Conservation (phyloP, 2,329 filamentous ascomycete species). For the Scopulariopsis brevicaulis region DNA sequence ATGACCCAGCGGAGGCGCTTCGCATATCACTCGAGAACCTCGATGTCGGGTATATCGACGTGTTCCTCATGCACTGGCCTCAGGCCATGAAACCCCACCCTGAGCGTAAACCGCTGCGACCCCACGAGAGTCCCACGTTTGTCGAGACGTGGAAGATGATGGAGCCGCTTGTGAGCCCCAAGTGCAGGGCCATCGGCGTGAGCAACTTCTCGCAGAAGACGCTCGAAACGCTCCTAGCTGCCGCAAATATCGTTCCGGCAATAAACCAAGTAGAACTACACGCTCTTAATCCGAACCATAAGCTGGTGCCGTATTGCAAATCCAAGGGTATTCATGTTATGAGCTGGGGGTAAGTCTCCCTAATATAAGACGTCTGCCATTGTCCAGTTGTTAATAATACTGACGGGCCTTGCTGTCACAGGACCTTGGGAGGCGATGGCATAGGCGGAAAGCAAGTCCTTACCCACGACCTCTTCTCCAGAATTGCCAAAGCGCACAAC, state of each 20-base stretch:
- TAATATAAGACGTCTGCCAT: too few species aligned
- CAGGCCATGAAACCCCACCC: conserved; percentile 13
- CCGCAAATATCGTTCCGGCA: conserved; percentile 14
- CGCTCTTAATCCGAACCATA: conserved; percentile 17
- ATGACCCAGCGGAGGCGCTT: conserved; percentile 15
- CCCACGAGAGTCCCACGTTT: conserved; percentile 14
- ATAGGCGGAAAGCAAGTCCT: conserved; percentile 8
- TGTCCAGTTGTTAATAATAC: neutral
- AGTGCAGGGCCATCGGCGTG: conserved; percentile 17
- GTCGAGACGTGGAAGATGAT: conserved; percentile 14
- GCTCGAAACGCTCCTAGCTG: conserved; percentile 14
- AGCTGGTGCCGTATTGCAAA: conserved; percentile 18
- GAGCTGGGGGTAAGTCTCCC: conserved; percentile 16
- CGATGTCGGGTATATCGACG: conserved; percentile 18
- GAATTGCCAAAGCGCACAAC: conserved; percentile 12
- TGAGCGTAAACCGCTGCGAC: conserved; percentile 11
- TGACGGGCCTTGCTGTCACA: neutral
- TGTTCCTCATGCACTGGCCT: conserved; percentile 19
- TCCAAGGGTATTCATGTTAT: conserved; percentile 18
- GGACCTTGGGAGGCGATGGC: conserved; percentile 6
- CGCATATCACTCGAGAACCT: conserved; percentile 15
- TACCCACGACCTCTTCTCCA: conserved; percentile 11
- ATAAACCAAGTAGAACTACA: conserved; percentile 22
- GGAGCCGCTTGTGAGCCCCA: conserved; percentile 14
- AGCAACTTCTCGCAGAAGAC: conserved; percentile 19